Base-by-base conservation (phyloP, 192 early-diverging fungal species). In the Umbelopsis vinacea region DNA sequence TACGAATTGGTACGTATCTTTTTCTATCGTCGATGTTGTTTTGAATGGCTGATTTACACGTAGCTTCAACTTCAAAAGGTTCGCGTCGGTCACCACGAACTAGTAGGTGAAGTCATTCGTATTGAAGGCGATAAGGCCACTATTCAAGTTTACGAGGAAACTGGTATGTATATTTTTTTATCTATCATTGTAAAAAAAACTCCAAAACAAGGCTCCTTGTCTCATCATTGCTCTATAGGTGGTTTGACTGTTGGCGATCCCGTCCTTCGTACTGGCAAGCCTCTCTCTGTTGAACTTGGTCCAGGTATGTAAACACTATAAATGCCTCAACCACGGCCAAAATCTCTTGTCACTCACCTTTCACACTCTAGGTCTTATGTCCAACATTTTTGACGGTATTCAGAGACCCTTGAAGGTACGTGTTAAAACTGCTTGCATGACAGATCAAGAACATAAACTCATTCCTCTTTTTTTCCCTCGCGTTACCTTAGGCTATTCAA, bases 121-220 rank as follows among this genome's bases (percentile, higher is more conserved):
- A 94, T 99, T 74, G 98, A 99, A 48, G 91, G 94, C 71, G 95
- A 98, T 82, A 99, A 99, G 86, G 95, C 96, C n/a, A 98, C 98
- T 24, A 92, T 99, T 75, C 98, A 99, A 85, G 98, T 99, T 23
- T 99, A 99, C 87, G 98, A 99, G 75, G 98, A 99, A 80, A 99
- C 98, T 53, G 91, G 93, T 94, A 80, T 74, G 67, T 35, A 3
- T 46, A 6, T 43, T 0, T 11, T 43, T 43, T 11, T 4, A 43
- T 4, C 6, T 43, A 6, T 11, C 38, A 33, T 54, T 37, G 22
- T 29, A 38, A 69, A 8, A 33, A n/a, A n/a, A n/a, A n/a, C n/a
- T n/a, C n/a, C n/a, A n/a, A n/a, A n/a, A n/a, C n/a, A n/a, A 50
- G 19, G 46, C 22, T 37, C 26, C 21, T 43, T n/a, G 50, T 72